Evolutionary conservation across 2,329 filamentous ascomycete species (phyloP).

Genomic region (Dothideomycetes sp.): DNA sequence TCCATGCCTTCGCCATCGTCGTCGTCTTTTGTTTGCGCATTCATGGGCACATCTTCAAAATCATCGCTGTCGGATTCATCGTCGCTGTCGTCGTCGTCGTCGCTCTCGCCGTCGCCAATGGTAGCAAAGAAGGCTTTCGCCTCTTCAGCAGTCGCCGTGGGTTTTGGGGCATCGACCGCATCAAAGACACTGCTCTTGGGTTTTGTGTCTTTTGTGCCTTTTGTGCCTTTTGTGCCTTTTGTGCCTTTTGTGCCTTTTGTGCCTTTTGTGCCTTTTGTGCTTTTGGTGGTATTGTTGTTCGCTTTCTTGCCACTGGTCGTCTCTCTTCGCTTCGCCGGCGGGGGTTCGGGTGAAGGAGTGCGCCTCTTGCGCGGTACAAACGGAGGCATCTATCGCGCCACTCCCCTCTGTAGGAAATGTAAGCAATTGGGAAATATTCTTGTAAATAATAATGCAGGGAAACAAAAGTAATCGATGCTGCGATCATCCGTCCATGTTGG

Average conservation of each 20-base stretch:
- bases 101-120: slow-evolving; percentile 30
- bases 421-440: neutral
- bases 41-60: slow-evolving; percentile 38
- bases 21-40: slow-evolving; percentile 31
- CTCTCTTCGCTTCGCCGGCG: slow-evolving; percentile 26
- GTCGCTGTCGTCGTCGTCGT: slow-evolving; percentile 29
- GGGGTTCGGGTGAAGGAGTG: slow-evolving; percentile 33
- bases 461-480: slow-evolving; percentile 2
- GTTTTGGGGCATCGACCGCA: slow-evolving; percentile 31
- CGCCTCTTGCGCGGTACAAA: slow-evolving; percentile 56
- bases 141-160: slow-evolving; percentile 26
- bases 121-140: slow-evolving; percentile 28
- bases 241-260: neutral
- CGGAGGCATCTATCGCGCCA: slow-evolving; percentile 50
- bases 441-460: no score
- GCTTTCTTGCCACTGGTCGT: slow-evolving; percentile 9
- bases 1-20: slow-evolving; percentile 45
- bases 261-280: neutral
- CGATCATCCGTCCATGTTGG: slow-evolving; percentile 8
- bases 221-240: slow-evolving; percentile 15
- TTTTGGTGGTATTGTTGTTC: slow-evolving; percentile 22
- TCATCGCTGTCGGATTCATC: slow-evolving; percentile 40
- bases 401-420: neutral
- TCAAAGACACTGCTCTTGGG: slow-evolving; percentile 36
- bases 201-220: slow-evolving; percentile 17